Evolutionary conservation across 345 rosid species (phyloP).

Genomic region (Populus alba): DNA sequence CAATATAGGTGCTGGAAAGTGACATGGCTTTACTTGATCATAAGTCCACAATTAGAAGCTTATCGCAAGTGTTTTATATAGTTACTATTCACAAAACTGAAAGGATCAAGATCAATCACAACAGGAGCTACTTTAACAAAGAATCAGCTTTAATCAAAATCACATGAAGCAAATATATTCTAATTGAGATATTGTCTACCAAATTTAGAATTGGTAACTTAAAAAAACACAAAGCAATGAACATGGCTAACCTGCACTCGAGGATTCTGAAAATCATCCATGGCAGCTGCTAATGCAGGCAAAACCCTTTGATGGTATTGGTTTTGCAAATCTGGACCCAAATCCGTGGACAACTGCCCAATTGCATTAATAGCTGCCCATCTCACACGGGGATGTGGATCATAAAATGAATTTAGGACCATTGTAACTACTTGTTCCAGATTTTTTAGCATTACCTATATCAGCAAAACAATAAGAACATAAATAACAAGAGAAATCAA

Average conservation of each 20-base stretch:
- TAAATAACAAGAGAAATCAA: background rate
- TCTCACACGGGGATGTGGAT: slow-evolving; percentile 92
- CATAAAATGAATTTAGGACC: slow-evolving; percentile 79
- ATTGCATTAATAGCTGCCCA: slow-evolving; percentile 99
- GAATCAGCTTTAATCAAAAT: background rate
- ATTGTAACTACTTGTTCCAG: slow-evolving; percentile 84
- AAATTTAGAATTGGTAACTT: slow-evolving; percentile 1
- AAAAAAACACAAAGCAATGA: background rate
- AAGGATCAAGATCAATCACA: background rate
- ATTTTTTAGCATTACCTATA: slow-evolving; percentile 87
- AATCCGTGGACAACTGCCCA: slow-evolving; percentile 95
- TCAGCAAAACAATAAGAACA: slow-evolving; percentile 11
- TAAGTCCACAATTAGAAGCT: background rate
- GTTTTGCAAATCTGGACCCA: slow-evolving; percentile 98
- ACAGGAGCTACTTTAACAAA: background rate
- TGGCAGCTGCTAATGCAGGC: slow-evolving; percentile 81
- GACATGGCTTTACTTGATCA: background rate
- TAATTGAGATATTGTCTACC: background rate
- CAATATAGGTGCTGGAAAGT: background rate
- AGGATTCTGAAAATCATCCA: slow-evolving; percentile 98
- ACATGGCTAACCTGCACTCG: slow-evolving; percentile 76
- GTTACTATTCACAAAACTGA: background rate
- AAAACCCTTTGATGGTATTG: slow-evolving; percentile 81
- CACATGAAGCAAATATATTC: slow-evolving; percentile 1
- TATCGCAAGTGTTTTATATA: background rate